phyloP scores from a whole-genome alignment of 2,329 filamentous ascomycete species.

The Elsinoe fawcettii region DNA sequence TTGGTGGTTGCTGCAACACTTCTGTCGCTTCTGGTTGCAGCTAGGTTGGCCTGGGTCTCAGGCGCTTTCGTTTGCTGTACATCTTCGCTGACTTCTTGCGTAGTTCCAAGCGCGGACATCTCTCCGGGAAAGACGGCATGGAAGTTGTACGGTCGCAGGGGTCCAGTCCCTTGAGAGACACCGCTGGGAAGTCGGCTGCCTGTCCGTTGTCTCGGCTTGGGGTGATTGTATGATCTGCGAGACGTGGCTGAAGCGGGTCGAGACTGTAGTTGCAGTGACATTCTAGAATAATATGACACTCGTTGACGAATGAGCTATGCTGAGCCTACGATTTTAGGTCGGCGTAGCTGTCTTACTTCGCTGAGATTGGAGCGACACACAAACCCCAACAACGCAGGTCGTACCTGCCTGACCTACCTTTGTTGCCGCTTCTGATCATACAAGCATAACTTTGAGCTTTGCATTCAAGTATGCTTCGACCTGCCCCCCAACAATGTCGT shows the following conservation, averaged over 20 bases:
- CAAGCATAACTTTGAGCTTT: no score
- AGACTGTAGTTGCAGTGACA: neutral
- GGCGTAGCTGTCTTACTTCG: neutral
- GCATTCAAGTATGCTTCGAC: no score
- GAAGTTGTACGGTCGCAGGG: neutral
- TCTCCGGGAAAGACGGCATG: neutral
- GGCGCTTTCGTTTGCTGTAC: neutral
- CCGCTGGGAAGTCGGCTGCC: neutral
- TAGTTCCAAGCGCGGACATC: neutral
- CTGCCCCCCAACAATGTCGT: no score
- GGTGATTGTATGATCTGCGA: neutral
- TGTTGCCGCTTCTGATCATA: no score
- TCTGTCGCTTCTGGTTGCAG: neutral
- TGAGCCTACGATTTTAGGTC: neutral
- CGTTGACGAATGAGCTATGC: neutral
- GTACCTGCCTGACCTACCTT: no score
- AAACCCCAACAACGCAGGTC: neutral
- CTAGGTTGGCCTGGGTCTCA: neutral
- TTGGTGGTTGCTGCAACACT: neutral
- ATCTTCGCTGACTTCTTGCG: neutral
- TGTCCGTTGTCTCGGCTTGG: neutral
- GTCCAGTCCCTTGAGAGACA: neutral
- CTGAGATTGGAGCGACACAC: neutral
- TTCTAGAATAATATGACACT: neutral
- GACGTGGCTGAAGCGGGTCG: neutral